phyloP scores from a whole-genome alignment of 2,329 filamentous ascomycete species.

The Lachnellula suecica region DNA sequence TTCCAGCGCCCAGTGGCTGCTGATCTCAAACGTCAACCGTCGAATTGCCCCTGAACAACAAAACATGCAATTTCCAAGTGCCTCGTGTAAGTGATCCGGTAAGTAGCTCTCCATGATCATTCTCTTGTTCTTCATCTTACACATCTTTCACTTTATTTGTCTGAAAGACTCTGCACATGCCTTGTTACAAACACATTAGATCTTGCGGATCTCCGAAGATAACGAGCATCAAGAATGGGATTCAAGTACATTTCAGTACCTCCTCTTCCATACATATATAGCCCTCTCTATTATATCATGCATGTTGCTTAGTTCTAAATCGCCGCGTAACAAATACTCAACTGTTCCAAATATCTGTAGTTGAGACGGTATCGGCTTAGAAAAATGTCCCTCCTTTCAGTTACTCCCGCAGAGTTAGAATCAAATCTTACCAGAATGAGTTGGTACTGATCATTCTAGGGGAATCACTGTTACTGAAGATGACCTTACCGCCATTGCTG shows the following conservation, averaged over 20 bases:
- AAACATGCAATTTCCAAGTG: no score
- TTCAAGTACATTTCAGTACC: not conserved
- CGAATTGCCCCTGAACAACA: no score
- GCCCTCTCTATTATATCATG: not conserved
- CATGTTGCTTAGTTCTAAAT: not conserved
- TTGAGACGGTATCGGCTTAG: not conserved
- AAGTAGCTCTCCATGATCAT: no score
- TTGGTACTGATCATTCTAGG: slow-evolving; percentile 3
- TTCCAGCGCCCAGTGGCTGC: no score
- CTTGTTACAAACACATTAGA: no score
- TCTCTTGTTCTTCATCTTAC: no score
- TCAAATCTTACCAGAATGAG: not conserved
- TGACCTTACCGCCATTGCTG: slow-evolving; percentile 16
- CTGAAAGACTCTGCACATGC: no score
- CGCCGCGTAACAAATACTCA: not conserved
- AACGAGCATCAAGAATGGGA: slow-evolving; percentile 1
- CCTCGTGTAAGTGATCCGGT: no score
- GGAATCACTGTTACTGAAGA: slow-evolving; percentile 18
- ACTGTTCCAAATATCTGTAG: not conserved
- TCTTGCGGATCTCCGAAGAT: slow-evolving; percentile 11
- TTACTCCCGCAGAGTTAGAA: slow-evolving; percentile 18
- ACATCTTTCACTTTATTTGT: no score
- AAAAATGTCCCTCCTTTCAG: slow-evolving; percentile 21
- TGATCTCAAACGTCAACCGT: no score
- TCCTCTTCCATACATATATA: not conserved